These are phyloP conservation scores for Fagopyrum homotropicum DNA, from an alignment of 148 eudicot species.

Conservation along the genomic window DNA sequence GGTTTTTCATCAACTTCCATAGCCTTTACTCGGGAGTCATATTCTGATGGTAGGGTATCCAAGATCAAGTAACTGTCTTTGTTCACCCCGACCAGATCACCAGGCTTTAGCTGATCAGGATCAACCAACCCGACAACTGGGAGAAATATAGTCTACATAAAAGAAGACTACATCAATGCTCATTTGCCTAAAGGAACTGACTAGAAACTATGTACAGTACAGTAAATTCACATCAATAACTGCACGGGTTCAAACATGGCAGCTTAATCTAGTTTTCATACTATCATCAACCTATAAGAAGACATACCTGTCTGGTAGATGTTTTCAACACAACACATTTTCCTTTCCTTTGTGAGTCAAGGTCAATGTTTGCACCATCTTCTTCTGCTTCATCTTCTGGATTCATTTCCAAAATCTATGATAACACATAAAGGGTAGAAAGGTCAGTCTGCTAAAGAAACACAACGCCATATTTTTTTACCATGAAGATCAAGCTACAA, in stretches of 20 bases:
- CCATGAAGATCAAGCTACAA: neutral
- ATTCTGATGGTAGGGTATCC: constrained; percentile 91
- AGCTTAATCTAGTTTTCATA: neutral
- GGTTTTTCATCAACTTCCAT: constrained; percentile 99
- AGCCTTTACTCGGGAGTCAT: constrained; percentile 95
- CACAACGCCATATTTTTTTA: neutral
- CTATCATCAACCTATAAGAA: neutral
- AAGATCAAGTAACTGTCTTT: constrained; percentile 95
- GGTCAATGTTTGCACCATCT: constrained; percentile 96
- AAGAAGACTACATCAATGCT: constrained; percentile 10
- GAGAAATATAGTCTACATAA: constrained; percentile 80
- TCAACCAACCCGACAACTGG: constrained; percentile 97
- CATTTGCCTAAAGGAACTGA: neutral
- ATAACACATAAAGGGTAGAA: neutral
- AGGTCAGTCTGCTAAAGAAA: constrained; percentile 11
- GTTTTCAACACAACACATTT: constrained; percentile 93
- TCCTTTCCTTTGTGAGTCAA: constrained; percentile 95
- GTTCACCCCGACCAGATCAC: constrained; percentile 97
- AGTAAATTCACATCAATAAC: neutral
- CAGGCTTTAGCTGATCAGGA: constrained; percentile 91
- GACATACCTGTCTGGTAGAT: constrained; percentile 76
- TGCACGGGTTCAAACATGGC: neutral
- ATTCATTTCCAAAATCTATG: constrained; percentile 74
- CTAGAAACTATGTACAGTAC: neutral
- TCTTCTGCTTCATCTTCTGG: constrained; percentile 98